Evolutionary conservation across 1,284 basidiomycete genomes (phyloP).

Genomic region (Naganishia cerealis): DNA sequence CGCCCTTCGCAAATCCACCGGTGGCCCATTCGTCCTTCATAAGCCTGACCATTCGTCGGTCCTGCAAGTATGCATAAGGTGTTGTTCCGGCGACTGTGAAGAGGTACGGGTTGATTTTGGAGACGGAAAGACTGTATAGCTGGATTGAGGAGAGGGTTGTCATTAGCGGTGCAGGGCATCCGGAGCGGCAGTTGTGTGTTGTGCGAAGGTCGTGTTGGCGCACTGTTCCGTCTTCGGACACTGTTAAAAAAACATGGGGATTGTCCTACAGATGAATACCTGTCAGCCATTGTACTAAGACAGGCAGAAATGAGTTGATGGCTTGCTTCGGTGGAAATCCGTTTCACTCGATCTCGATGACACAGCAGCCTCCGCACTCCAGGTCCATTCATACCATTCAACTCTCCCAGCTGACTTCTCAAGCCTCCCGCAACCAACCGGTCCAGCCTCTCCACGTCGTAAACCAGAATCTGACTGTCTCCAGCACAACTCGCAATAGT

Average conservation of each 20-base stretch:
- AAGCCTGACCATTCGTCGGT: slow-evolving; percentile 72
- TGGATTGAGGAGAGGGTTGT: slow-evolving; percentile 48
- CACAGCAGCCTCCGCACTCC: slow-evolving; percentile 32
- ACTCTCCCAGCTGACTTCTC: slow-evolving; percentile 10
- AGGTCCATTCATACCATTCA: slow-evolving; percentile 18
- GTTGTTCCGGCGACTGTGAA: slow-evolving; percentile 57
- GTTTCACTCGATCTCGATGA: slow-evolving; percentile 34
- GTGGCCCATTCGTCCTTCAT: slow-evolving; percentile 64
- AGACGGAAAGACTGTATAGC: slow-evolving; percentile 56
- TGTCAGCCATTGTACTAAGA: neutral
- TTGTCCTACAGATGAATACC: slow-evolving; percentile 65
- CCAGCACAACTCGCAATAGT: slow-evolving; percentile 68
- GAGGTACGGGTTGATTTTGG: slow-evolving; percentile 55
- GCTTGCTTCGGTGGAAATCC: slow-evolving; percentile 69
- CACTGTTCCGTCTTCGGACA: slow-evolving; percentile 73
- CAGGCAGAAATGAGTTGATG: slow-evolving; percentile 45
- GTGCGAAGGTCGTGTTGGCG: slow-evolving; percentile 82
- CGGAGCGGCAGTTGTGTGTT: slow-evolving; percentile 47
- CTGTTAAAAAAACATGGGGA: slow-evolving; percentile 78
- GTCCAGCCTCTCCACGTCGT: slow-evolving; percentile 66
- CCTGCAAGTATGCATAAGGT: slow-evolving; percentile 77
- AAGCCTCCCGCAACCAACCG: slow-evolving; percentile 53
- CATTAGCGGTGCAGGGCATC: slow-evolving; percentile 51
- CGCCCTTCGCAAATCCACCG: slow-evolving; percentile 19
- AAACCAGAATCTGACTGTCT: slow-evolving; percentile 76